Evolutionary conservation across 495 filamentous ascomycete species (phyloP), one percentile per base, ranked within the genome.

Genomic region (Rostrohypoxylon terebratum): DNA sequence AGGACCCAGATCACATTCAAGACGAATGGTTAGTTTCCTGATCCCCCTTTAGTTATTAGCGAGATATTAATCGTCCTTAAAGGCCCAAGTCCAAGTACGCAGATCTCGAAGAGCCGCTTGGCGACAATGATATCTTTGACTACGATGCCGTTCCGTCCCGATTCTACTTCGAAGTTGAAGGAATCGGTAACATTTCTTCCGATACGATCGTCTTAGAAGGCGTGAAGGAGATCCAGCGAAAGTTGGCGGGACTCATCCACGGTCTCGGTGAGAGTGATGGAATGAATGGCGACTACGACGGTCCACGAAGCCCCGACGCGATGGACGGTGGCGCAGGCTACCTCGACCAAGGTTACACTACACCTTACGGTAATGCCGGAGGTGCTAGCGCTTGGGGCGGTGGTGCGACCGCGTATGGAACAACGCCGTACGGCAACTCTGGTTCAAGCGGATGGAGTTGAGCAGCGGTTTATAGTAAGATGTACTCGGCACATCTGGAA

Each of bases 101-200:
- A 36, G 87, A 89, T 3, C 94, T 92, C 90, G 96, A 99, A 80
- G 92, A 94, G 50, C 90, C 90, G 23, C 87, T 90, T 0, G 87
- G 89, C 6, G 93, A 97, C 78, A 90, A 88, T 66, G 91, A 95
- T 75, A 88, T 90, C 9, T 98, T 98, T 81, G 90, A 97, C 80
- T 97, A 93, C 80, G 92, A 97, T 71, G 96, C 93, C 16, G 87
- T 91, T 21, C 94, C 96, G 4, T 86, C 83, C 54, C 87, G 85
- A 62, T 99, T 97, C 82, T 99, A 96, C 84, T 89, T 94, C 72
- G 93, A 98, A 68, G 91, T 99, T 28, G 96, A 99, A 78, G 92
- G 91, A 40, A 90, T 92, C 68, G 96, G 96, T 14, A 91, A 89
- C 69, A 86, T 99, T 8, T 91, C 94, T 4, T 94, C 96, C 0